Evolutionary conservation across 1,284 basidiomycete genomes (phyloP).

Genomic region (Amylostereum areolatum): DNA sequence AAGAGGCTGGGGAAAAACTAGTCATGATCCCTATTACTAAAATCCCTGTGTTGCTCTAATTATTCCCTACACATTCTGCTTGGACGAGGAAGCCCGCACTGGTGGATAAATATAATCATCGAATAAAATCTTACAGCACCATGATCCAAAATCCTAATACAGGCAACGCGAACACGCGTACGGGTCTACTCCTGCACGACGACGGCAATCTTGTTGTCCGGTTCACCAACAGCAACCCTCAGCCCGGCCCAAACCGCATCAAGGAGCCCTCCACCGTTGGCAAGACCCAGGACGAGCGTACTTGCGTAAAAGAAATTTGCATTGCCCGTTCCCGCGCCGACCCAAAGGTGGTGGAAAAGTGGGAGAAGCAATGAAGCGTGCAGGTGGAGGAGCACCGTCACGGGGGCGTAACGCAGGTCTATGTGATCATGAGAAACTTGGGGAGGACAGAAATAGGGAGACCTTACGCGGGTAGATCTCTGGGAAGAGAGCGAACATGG

Average conservation of each 20-base stretch:
- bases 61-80: neutral
- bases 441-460: constrained; percentile 2
- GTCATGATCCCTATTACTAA: neutral
- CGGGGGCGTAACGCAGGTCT: constrained; percentile 88
- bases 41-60: neutral
- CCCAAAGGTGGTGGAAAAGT: constrained; percentile 90
- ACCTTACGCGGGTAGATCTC: constrained; percentile 77
- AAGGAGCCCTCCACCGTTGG: constrained; percentile 77
- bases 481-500: constrained; percentile 77
- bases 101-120: no score
- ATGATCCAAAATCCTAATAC: no score
- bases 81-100: no score
- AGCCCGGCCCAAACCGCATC: constrained; percentile 81
- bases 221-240: constrained; percentile 58
- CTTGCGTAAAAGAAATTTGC: constrained; percentile 98
- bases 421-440: constrained; percentile 9
- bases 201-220: constrained; percentile 39
- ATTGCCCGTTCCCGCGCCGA: constrained; percentile 89
- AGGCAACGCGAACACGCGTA: no score
- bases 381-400: constrained; percentile 78
- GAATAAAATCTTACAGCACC: no score
- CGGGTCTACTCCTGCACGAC: constrained; percentile 49
- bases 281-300: constrained; percentile 89
- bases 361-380: constrained; percentile 87
- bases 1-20: constrained; percentile 6